Evolutionary conservation across 1,284 basidiomycete genomes (phyloP).

Genomic region (Blastosporella zonata): DNA sequence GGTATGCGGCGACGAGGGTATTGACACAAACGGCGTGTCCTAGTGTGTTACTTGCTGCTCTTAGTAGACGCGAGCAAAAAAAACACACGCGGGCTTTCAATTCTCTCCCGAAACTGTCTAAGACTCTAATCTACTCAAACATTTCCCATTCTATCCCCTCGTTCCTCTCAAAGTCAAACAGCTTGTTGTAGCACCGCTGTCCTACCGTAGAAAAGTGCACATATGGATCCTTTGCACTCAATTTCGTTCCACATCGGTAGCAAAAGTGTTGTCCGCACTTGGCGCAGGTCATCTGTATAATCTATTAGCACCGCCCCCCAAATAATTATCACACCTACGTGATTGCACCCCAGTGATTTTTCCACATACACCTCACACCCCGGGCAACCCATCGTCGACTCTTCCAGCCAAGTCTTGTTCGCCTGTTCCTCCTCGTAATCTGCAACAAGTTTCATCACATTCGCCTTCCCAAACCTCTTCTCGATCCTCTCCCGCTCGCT

Average conservation of each 20-base stretch:
- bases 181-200: constrained; percentile 55
- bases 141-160: constrained; percentile 43
- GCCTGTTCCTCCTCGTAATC: constrained; percentile 64
- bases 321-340: constrained; percentile 42
- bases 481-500: constrained; percentile 49
- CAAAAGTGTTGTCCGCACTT: constrained; percentile 74
- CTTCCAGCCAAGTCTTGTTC: constrained; percentile 62
- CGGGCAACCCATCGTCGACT: constrained; percentile 66
- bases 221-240: constrained; percentile 58
- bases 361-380: constrained; percentile 68
- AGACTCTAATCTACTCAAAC: constrained; percentile 19
- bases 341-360: constrained; percentile 74
- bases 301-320: not conserved
- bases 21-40: constrained; percentile 45
- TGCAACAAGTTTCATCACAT: constrained; percentile 53
- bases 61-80: constrained; percentile 8
- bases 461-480: constrained; percentile 55
- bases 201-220: constrained; percentile 61
- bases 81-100: constrained; percentile 34
- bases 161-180: constrained; percentile 57
- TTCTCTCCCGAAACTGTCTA: constrained; percentile 17
- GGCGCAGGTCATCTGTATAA: constrained; percentile 65
- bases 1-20: constrained; percentile 47
- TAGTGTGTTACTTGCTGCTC: not conserved
- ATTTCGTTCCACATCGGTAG: constrained; percentile 64